These are phyloP conservation scores for Boletus calvinii DNA, from an alignment of 1,284 basidiomycete species.

Conservation along the genomic window DNA sequence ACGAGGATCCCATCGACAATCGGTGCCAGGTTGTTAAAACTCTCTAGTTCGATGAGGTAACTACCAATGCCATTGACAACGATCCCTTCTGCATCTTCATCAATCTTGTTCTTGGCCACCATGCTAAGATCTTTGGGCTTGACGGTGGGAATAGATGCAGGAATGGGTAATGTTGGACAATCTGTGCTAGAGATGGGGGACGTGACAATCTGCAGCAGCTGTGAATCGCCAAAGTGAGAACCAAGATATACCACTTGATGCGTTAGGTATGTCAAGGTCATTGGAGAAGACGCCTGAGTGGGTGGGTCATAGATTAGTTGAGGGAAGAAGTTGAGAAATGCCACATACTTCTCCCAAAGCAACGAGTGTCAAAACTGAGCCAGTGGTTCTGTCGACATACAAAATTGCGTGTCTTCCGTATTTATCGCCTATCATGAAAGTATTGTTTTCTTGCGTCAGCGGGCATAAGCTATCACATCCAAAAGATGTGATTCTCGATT, in stretches of 20 bases:
- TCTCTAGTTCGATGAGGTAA: conserved; percentile 59
- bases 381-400: conserved; percentile 46
- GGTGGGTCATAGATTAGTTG: conserved; percentile 1
- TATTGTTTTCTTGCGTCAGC: conserved; percentile 43
- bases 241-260: conserved; percentile 77
- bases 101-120: conserved; percentile 35
- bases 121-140: conserved; percentile 31
- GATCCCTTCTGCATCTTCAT: conserved; percentile 38
- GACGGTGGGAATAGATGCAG: conserved; percentile 44
- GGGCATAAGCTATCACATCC: conserved; percentile 46
- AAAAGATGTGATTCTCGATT: conserved; percentile 1
- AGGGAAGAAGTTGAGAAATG: not conserved
- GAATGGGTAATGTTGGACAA: conserved; percentile 51
- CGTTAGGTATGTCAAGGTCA: conserved; percentile 74
- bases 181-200: conserved; percentile 44
- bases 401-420: conserved; percentile 73
- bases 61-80: conserved; percentile 52
- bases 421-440: conserved; percentile 74
- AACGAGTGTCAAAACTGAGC: conserved; percentile 50
- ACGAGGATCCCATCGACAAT: conserved; percentile 83
- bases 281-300: conserved; percentile 71
- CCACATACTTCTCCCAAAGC: conserved; percentile 70
- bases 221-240: conserved; percentile 82
- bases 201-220: conserved; percentile 62
- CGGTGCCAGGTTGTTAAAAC: conserved; percentile 83